These are phyloP conservation scores for Lodderomyces metapsilosis DNA, from an alignment of 1,139 yeast genomes.

Conservation along the genomic window DNA sequence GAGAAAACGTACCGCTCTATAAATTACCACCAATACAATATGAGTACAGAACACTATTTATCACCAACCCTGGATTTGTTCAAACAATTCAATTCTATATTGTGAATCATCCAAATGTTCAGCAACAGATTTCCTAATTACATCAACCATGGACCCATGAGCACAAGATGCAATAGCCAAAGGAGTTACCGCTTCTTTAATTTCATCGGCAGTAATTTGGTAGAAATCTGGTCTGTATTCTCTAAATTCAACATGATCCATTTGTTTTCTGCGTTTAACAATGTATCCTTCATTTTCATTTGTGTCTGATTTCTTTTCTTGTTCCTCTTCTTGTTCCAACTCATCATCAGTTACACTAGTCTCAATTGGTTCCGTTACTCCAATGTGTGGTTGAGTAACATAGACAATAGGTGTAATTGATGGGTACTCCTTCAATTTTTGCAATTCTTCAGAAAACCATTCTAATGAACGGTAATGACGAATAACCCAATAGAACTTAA, in stretches of 20 bases:
- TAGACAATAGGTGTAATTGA: constrained; percentile 31
- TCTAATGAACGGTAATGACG: constrained; percentile 44
- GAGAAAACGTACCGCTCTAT: not conserved
- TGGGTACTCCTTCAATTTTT: constrained; percentile 20
- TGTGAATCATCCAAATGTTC: constrained; percentile 26
- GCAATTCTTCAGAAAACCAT: constrained; percentile 50
- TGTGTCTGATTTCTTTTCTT: constrained; percentile 14
- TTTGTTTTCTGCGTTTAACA: constrained; percentile 17
- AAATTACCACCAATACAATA: not conserved
- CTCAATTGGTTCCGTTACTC: constrained; percentile 14
- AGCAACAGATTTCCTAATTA: constrained; percentile 32
- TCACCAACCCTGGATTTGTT: constrained; percentile 43
- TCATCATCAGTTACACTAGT: constrained; percentile 16
- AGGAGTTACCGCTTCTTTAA: constrained; percentile 29
- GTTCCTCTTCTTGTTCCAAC: constrained; percentile 16
- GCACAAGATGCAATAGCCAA: constrained; percentile 43
- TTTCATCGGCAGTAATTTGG: constrained; percentile 31
- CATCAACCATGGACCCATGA: constrained; percentile 41
- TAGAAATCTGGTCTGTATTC: constrained; percentile 44
- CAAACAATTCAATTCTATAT: constrained; percentile 41
- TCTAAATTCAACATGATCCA: constrained; percentile 28
- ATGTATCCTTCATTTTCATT: constrained; percentile 19
- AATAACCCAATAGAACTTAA: constrained; percentile 36
- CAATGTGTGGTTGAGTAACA: constrained; percentile 32
- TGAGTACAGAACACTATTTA: no score